Evolutionary conservation across 495 filamentous ascomycete genomes (phyloP).

Genomic region (Penicillium longicatenatum): DNA sequence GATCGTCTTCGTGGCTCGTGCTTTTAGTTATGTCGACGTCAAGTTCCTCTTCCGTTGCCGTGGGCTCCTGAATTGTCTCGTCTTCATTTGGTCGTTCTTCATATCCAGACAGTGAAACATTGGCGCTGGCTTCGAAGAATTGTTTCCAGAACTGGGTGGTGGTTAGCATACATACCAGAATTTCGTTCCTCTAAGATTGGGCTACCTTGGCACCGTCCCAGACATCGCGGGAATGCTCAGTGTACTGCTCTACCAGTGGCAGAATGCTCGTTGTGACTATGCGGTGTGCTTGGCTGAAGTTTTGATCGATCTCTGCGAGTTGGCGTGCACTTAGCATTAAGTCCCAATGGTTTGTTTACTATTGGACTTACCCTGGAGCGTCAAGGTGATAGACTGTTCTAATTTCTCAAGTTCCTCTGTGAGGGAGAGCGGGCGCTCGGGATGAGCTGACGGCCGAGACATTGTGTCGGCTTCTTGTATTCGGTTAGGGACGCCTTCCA

Average conservation of each 20-base stretch:
- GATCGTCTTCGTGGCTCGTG: conserved; percentile 27
- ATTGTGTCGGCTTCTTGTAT: conserved; percentile 27
- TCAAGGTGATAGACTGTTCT: conserved; percentile 95
- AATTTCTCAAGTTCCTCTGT: conserved; percentile 96
- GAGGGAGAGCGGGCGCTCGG: conserved; percentile 70
- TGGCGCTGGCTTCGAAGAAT: conserved; percentile 98
- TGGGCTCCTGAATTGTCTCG: conserved; percentile 50
- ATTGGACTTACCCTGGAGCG: conserved; percentile 73
- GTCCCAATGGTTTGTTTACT: conserved; percentile 20
- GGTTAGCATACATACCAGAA: conserved; percentile 7
- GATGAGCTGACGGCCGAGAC: conserved; percentile 53
- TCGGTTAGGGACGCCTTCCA: neutral
- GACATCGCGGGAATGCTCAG: conserved; percentile 87
- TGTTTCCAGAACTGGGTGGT: conserved; percentile 89
- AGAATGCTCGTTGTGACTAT: conserved; percentile 94
- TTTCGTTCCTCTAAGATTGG: conserved; percentile 1
- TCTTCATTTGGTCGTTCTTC: conserved; percentile 69
- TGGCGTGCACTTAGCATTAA: conserved; percentile 11
- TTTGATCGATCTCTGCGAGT: conserved; percentile 89
- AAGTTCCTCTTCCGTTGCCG: conserved; percentile 51
- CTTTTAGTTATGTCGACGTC: conserved; percentile 50
- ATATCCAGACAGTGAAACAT: conserved; percentile 95
- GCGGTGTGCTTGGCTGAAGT: conserved; percentile 94
- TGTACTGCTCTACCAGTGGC: conserved; percentile 94
- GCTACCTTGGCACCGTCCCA: conserved; percentile 91